These are phyloP conservation scores for Arbutus unedo DNA, from an alignment of 148 eudicot genomes.

Conservation along the genomic window DNA sequence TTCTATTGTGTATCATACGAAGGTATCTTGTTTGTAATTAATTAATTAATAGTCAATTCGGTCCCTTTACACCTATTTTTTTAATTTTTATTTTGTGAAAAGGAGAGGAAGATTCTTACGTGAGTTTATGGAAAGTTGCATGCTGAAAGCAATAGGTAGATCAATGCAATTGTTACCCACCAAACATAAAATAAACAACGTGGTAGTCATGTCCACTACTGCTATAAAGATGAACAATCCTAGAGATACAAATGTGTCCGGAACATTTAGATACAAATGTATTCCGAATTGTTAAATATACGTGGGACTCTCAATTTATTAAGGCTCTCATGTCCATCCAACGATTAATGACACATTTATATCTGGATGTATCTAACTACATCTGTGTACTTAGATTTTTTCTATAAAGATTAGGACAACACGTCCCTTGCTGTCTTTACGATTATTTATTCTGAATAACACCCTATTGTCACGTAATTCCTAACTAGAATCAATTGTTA, in stretches of 20 bases:
- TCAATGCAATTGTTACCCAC: constrained; percentile 21
- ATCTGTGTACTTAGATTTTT: too few species aligned
- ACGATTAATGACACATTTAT: too few species aligned
- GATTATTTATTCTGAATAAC: not conserved
- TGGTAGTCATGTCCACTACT: not conserved
- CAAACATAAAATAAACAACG: constrained; percentile 27
- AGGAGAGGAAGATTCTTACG: constrained; percentile 5
- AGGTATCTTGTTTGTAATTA: too few species aligned
- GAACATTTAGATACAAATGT: too few species aligned
- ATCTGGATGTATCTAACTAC: too few species aligned
- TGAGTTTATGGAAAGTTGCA: constrained; percentile 8
- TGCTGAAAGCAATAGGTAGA: not conserved
- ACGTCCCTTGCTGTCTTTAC: not conserved
- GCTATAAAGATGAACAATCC: too few species aligned
- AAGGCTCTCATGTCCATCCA: too few species aligned
- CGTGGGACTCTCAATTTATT: too few species aligned
- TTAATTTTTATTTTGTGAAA: not conserved
- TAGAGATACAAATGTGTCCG: too few species aligned
- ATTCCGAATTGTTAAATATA: too few species aligned
- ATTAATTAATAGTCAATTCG: too few species aligned
- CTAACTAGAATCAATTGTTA: not conserved
- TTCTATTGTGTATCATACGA: too few species aligned
- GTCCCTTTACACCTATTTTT: not conserved
- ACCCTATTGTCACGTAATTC: not conserved
- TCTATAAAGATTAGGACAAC: not conserved